Evolutionary conservation across 2,329 filamentous ascomycete genomes (phyloP).

Genomic region (Colletotrichum coccodes): DNA sequence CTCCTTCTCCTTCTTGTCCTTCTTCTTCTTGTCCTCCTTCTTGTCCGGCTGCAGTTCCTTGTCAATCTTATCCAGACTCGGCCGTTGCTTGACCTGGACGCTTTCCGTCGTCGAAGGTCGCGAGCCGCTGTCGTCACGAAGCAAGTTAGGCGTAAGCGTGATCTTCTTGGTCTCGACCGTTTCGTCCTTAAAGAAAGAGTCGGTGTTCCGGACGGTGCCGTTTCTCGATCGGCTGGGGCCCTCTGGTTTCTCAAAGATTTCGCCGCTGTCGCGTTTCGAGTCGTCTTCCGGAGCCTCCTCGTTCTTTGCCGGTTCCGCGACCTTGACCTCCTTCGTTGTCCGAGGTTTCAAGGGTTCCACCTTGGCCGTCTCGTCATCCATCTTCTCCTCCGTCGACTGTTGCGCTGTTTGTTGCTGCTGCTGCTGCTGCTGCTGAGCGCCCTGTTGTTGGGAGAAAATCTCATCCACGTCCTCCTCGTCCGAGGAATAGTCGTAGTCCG

Average conservation of each 20-base stretch:
- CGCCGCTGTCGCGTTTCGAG: constrained; percentile 68
- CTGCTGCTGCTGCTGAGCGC: constrained; percentile 43
- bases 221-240: constrained; percentile 76
- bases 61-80: constrained; percentile 79
- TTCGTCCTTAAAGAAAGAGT: constrained; percentile 98
- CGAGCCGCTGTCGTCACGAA: constrained; percentile 79
- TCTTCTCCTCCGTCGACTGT: constrained; percentile 43
- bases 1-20: constrained; percentile 77
- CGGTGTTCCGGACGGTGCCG: constrained; percentile 88
- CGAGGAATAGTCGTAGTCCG: constrained; percentile 85
- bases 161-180: constrained; percentile 97
- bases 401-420: constrained; percentile 41
- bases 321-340: constrained; percentile 51
- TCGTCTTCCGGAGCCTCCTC: constrained; percentile 49
- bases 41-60: constrained; percentile 68
- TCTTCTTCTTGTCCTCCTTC: constrained; percentile 81
- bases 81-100: constrained; percentile 63
- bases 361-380: constrained; percentile 62
- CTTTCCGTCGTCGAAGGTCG: constrained; percentile 66
- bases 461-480: constrained; percentile 75
- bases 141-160: constrained; percentile 89
- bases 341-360: constrained; percentile 66
- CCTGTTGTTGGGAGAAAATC: constrained; percentile 48
- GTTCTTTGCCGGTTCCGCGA: constrained; percentile 41
- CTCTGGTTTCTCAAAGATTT: constrained; percentile 69